phyloP scores from a whole-genome alignment of 345 rosid genomes.

The Euphorbia peplus region DNA sequence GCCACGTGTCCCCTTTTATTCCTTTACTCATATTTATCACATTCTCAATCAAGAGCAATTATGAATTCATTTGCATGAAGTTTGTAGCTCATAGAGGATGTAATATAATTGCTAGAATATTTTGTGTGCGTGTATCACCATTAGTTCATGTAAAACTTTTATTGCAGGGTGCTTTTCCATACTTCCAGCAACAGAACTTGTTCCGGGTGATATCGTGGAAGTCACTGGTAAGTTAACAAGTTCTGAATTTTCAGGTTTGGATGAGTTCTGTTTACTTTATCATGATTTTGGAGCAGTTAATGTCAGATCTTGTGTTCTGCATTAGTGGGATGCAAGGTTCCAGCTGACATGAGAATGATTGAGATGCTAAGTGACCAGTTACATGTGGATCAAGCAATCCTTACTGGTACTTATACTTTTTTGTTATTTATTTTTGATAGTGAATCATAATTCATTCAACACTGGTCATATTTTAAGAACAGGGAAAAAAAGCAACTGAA shows the following conservation, averaged over 20 bases:
- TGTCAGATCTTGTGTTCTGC: slow-evolving; percentile 21
- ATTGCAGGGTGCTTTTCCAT: slow-evolving; percentile 93
- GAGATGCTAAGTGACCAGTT: slow-evolving; percentile 87
- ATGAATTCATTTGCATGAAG: background rate
- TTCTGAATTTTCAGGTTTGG: slow-evolving; percentile 6
- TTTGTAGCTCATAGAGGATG: background rate
- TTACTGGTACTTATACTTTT: slow-evolving; percentile 60
- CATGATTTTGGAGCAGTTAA: slow-evolving; percentile 13
- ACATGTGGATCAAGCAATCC: slow-evolving; percentile 98
- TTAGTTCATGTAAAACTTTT: background rate
- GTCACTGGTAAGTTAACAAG: slow-evolving; percentile 58
- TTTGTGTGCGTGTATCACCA: background rate
- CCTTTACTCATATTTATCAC: too few species aligned
- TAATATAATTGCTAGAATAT: background rate
- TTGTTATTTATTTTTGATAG: background rate
- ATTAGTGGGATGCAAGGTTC: slow-evolving; percentile 96
- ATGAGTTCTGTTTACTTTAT: background rate
- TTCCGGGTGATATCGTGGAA: slow-evolving; percentile 97
- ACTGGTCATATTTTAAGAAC: background rate
- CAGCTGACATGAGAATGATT: slow-evolving; percentile 96
- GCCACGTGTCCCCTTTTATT: too few species aligned
- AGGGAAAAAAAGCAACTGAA: background rate
- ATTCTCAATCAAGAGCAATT: too few species aligned
- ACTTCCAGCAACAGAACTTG: slow-evolving; percentile 90
- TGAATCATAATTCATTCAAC: background rate